Evolutionary conservation across 1,284 basidiomycete genomes (phyloP).

Genomic region (Ustilago lituana): DNA sequence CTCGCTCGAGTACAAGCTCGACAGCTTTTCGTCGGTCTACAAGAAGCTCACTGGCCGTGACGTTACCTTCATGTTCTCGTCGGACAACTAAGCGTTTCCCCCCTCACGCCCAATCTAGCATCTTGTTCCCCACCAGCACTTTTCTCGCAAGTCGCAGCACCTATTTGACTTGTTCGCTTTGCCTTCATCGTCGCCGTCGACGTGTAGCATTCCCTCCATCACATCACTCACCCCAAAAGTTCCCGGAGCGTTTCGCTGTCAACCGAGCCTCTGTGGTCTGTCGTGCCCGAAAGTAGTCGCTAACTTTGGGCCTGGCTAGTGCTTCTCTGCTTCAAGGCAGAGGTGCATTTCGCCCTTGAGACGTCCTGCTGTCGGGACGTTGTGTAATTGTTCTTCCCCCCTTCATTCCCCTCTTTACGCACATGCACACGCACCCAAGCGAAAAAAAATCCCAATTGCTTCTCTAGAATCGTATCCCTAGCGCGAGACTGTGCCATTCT

Average conservation of each 20-base stretch:
- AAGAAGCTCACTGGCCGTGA: slow-evolving; percentile 93
- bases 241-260: slow-evolving; percentile 7
- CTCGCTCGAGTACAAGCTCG: slow-evolving; percentile 99
- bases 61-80: slow-evolving; percentile 71
- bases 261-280: slow-evolving; percentile 17
- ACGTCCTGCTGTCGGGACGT: slow-evolving; percentile 24
- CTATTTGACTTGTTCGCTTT: slow-evolving; percentile 1
- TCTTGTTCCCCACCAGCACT: slow-evolving; percentile 5
- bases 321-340: background rate
- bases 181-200: slow-evolving; percentile 3
- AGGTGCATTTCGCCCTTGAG: background rate
- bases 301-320: slow-evolving; percentile 18
- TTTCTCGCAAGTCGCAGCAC: slow-evolving; percentile 11
- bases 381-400: slow-evolving; percentile 37
- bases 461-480: slow-evolving; percentile 20
- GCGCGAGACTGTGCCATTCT: background rate
- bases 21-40: slow-evolving; percentile 94
- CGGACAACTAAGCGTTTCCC: slow-evolving; percentile 49
- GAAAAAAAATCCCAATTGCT: slow-evolving; percentile 37
- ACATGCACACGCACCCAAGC: slow-evolving; percentile 31
- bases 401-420: slow-evolving; percentile 16
- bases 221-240: slow-evolving; percentile 14
- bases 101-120: background rate
- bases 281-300: slow-evolving; percentile 15
- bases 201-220: slow-evolving; percentile 11